Conservation (phyloP, 1,284 basidiomycete species). For the Erythrobasidium hasegawianum region DNA sequence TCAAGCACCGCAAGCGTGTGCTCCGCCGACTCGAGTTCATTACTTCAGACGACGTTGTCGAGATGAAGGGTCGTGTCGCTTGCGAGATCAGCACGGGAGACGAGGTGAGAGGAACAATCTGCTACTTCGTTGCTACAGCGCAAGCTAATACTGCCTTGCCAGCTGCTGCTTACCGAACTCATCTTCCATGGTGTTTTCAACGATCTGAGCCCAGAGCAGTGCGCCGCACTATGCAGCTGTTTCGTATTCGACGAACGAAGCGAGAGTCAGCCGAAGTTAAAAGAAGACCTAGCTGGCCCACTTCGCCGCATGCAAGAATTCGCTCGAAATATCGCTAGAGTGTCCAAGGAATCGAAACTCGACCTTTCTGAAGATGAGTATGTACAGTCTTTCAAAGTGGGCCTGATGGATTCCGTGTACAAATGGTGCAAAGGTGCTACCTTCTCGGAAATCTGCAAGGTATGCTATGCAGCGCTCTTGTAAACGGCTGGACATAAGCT, state of each 20-base stretch:
- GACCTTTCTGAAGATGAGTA: constrained; percentile 89
- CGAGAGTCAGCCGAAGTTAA: constrained; percentile 77
- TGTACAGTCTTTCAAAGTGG: constrained; percentile 92
- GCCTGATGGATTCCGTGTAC: constrained; percentile 94
- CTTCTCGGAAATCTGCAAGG: constrained; percentile 94
- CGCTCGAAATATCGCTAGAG: constrained; percentile 88
- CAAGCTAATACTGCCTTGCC: not conserved
- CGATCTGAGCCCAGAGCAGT: constrained; percentile 80
- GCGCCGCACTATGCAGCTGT: constrained; percentile 85
- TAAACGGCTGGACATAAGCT: not conserved
- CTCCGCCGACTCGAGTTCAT: constrained; percentile 89
- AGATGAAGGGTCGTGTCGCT: constrained; percentile 96
- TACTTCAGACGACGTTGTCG: constrained; percentile 82
- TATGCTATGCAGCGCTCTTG: constrained; percentile 48
- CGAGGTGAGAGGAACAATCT: constrained; percentile 55
- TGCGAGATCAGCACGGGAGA: constrained; percentile 98
- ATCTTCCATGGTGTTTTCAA: constrained; percentile 98
- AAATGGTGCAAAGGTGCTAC: constrained; percentile 98
- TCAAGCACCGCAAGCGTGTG: constrained; percentile 92
- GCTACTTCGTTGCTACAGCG: not conserved
- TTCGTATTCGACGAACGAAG: constrained; percentile 98
- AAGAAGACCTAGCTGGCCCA: constrained; percentile 88
- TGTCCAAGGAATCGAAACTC: constrained; percentile 88
- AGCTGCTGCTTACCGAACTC: constrained; percentile 85
- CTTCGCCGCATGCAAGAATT: constrained; percentile 92